Evolutionary conservation across 257 asterid species (phyloP), one percentile per base, ranked within the genome.

Genomic region (Apocynum venetum): DNA sequence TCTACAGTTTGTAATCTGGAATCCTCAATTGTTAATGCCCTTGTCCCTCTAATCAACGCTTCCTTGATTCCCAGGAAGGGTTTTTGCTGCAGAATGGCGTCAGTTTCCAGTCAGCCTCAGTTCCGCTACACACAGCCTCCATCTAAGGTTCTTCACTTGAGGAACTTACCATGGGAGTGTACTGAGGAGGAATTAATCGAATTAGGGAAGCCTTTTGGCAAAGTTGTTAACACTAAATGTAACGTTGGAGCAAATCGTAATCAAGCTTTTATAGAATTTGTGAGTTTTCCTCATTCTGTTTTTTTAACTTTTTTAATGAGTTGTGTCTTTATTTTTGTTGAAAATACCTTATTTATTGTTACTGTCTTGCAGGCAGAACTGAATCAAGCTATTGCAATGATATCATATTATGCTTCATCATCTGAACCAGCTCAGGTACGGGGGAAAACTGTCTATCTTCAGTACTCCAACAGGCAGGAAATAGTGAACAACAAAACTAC

Each of bases 401-500:
- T 93, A 88, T 96, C 98, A 11, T 96, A 96, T 82, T 93, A 90
- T 79, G 98, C 98, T 20, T 93, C 99, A 74, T 96, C 99, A 43
- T 89, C 99, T 17, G 99, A 96, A 88, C 99, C 97, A 14, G 98
- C 99, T 80, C 98, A 90, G 92, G 98, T 96, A 74, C 97, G 99
- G 81, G 98, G 99, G 89, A 96, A 96, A 88, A 92, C 97, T 19
- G 97, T 96, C 82, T 96, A 96, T 91, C 95, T 96, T 82, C 99
- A 96, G 83, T 96, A 96, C 87, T 96, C 99, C 76, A 96, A 96
- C 97, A 87, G 99, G 85, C 97, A 92, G 87, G 99, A 96, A 85
- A 96, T 96, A 83, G 98, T 93, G 93, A 93, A 96, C 99, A 96
- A 93, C 91, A 96, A 90, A 89, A 96, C 99, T 69, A 90, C 96